Evolutionary conservation across 305 asterid species (phyloP), one percentile per base, ranked within the genome.

Genomic region (Solanum chacoense): DNA sequence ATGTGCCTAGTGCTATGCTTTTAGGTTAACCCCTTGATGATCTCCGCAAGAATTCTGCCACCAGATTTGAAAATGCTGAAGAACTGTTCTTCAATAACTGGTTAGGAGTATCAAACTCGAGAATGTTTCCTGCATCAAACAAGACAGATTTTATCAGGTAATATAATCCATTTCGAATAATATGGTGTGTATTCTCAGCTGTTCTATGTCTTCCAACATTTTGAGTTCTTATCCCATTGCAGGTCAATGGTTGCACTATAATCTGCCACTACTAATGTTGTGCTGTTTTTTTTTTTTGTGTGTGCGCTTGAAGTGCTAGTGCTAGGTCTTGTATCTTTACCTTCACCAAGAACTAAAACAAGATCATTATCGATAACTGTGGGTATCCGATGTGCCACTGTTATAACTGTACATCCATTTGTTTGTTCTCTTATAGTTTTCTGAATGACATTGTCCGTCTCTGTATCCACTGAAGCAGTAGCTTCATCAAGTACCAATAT

Each of bases 351-450:
- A 91, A 96, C 97, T 45, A 96, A 87, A 91, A 96, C 94, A 3
- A 96, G 92, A 87, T 95, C 98, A 85, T 93, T 96, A 91, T 96
- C 98, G 55, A 94, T 93, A 4, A 96, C 97, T 1, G 98, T 96
- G 34, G 98, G 97, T 79, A 96, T 95, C 36, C 98, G 92, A 89
- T 96, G 98, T n/a, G 98, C 98, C 71, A 96, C 97, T 7, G 96
- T 96, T 86, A 96, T 94, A 71, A 96, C 98, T 2, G 98, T 96
- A 90, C 96, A 96, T 11, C 91, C 91, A 10, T 87, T 90, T 1
- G 98, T 94, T 90, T 94, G 98, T 89, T 91, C 98, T 91, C 96
- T 91, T 85, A 96, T 93, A 4, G 97, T 94, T 86, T 93, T 95
- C 88, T 96, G 98, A 8, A 96, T 96, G 69, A 96, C 81, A 72